Evolutionary conservation across 768 basidiomycete genomes (phyloP).

Genomic region (Leucosporidium scottii): DNA sequence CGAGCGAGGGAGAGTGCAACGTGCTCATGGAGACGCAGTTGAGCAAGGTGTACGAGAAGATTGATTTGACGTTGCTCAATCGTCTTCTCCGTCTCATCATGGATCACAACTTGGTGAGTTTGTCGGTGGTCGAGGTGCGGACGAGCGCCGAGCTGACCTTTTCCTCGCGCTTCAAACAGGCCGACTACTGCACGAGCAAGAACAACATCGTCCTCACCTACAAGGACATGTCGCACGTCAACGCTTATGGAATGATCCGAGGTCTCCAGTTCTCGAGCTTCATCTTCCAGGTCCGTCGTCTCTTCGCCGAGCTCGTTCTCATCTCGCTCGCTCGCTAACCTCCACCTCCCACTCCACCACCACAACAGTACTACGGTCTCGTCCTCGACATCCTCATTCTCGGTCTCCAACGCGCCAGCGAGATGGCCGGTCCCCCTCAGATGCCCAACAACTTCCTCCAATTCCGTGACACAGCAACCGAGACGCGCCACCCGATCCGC

Average conservation of each 20-base stretch:
- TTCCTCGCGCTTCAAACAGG: constrained; percentile 39
- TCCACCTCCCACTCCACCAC: background rate
- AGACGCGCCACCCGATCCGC: constrained; percentile 95
- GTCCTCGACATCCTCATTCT: constrained; percentile 92
- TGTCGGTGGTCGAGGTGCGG: background rate
- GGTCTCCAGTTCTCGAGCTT: constrained; percentile 98
- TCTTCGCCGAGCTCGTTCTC: constrained; percentile 44
- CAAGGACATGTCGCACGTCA: constrained; percentile 98
- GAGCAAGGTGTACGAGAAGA: constrained; percentile 98
- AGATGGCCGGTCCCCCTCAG: constrained; percentile 97
- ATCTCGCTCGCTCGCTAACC: background rate
- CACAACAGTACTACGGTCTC: constrained; percentile 56
- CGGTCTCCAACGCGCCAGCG: constrained; percentile 93
- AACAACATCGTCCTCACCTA: constrained; percentile 95
- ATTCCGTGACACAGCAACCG: constrained; percentile 87
- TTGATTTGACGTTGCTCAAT: constrained; percentile 91
- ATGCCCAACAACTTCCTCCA: constrained; percentile 98
- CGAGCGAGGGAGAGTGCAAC: constrained; percentile 91
- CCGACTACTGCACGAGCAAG: constrained; percentile 98
- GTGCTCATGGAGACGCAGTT: constrained; percentile 99
- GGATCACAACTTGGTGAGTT: constrained; percentile 73
- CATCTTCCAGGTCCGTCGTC: constrained; percentile 66
- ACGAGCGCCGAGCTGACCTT: background rate
- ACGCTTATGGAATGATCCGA: constrained; percentile 92
- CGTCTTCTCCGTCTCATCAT: constrained; percentile 90